phyloP scores from a whole-genome alignment of 768 basidiomycete species.

The Leccinum rimulosum region DNA sequence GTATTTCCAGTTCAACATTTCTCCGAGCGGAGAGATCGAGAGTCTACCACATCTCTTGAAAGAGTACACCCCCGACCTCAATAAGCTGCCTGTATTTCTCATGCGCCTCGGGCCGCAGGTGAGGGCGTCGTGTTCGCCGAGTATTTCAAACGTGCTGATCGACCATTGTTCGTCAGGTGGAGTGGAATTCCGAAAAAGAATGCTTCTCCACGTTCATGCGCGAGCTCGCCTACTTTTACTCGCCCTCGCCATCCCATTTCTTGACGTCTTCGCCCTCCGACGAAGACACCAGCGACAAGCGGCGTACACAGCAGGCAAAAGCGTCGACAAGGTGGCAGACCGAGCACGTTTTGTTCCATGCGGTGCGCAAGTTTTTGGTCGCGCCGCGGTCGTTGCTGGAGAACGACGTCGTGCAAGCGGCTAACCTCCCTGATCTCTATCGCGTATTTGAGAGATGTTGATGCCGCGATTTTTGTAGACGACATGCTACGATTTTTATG shows the following conservation, averaged over 20 bases:
- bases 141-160: neutral
- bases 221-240: constrained; percentile 91
- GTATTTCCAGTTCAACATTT: constrained; percentile 82
- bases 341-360: constrained; percentile 87
- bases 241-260: constrained; percentile 41
- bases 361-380: constrained; percentile 71
- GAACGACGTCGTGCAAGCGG: constrained; percentile 79
- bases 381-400: constrained; percentile 68
- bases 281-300: constrained; percentile 43
- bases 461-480: constrained; percentile 9
- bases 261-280: constrained; percentile 16
- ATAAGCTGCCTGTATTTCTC: constrained; percentile 84
- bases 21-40: constrained; percentile 62
- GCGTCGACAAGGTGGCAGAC: constrained; percentile 76
- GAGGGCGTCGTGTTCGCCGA: neutral
- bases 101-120: constrained; percentile 94
- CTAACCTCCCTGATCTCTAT: constrained; percentile 88
- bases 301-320: constrained; percentile 34
- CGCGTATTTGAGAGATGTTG: constrained; percentile 93
- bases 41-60: constrained; percentile 79
- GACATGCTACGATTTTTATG: neutral
- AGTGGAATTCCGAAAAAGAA: constrained; percentile 81
- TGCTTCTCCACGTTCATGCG: constrained; percentile 86
- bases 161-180: constrained; percentile 50
- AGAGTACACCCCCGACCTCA: constrained; percentile 88